Conservation (phyloP, 1,284 basidiomycete species). For the Ustilago hordei region DNA sequence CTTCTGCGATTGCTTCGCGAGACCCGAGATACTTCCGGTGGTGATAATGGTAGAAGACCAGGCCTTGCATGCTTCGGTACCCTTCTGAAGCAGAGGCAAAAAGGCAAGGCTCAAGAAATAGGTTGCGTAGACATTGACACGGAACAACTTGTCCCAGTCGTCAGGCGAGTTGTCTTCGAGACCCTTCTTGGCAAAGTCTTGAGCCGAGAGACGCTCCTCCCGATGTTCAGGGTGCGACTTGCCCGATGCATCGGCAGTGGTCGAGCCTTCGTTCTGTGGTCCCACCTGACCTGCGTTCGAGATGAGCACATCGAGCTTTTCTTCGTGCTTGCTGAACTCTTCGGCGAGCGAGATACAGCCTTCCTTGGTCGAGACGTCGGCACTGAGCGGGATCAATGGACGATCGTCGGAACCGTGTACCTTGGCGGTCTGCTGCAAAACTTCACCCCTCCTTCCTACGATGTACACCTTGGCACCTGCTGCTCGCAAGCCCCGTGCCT, state of each 20-base stretch:
- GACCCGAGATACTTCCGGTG: slow-evolving; percentile 46
- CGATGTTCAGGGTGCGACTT: slow-evolving; percentile 52
- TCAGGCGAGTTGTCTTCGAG: slow-evolving; percentile 55
- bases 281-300: slow-evolving; percentile 53
- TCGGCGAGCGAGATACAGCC: slow-evolving; percentile 41
- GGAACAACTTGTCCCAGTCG: slow-evolving; percentile 58
- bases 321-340: slow-evolving; percentile 46
- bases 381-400: slow-evolving; percentile 40
- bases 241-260: slow-evolving; percentile 41
- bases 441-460: slow-evolving; percentile 48
- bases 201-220: slow-evolving; percentile 29
- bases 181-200: slow-evolving; percentile 44
- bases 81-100: slow-evolving; percentile 50
- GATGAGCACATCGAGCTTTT: slow-evolving; percentile 52
- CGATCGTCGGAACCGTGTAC: slow-evolving; percentile 42
- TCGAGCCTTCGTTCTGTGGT: slow-evolving; percentile 53
- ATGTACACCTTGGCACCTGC: slow-evolving; percentile 84
- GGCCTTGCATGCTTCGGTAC: slow-evolving; percentile 33
- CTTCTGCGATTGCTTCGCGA: slow-evolving; percentile 51
- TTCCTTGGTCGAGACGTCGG: slow-evolving; percentile 46
- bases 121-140: slow-evolving; percentile 47
- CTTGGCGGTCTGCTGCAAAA: slow-evolving; percentile 51
- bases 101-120: slow-evolving; percentile 57
- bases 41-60: slow-evolving; percentile 50
- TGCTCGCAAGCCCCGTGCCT: slow-evolving; percentile 79